These are phyloP conservation scores for Pulveroboletus sp. DNA, from an alignment of 768 basidiomycete species.

Conservation along the genomic window DNA sequence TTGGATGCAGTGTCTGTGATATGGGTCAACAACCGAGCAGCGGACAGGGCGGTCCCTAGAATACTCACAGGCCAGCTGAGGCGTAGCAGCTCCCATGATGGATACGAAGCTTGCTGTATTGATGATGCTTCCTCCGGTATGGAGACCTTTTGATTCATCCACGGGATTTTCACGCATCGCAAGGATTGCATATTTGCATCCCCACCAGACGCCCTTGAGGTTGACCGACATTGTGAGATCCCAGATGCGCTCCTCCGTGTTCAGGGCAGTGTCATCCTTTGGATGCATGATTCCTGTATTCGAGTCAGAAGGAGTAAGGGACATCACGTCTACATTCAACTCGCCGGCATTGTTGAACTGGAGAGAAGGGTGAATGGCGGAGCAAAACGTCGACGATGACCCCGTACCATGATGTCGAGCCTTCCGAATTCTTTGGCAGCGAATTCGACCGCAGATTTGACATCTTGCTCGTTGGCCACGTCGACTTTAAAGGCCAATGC, in stretches of 20 bases:
- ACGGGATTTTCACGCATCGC: conserved; percentile 93
- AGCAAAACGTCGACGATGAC: background rate
- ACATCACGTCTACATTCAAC: conserved; percentile 7
- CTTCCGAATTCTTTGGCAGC: conserved; percentile 88
- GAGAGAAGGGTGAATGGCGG: conserved; percentile 2
- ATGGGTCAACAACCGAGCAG: conserved; percentile 5
- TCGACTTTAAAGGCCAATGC: conserved; percentile 73
- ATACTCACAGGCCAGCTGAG: conserved; percentile 85
- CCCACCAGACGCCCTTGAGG: conserved; percentile 99
- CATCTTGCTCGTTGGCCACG: conserved; percentile 82
- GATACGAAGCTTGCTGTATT: conserved; percentile 99
- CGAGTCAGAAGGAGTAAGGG: background rate
- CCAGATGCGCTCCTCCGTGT: conserved; percentile 97
- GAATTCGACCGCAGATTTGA: conserved; percentile 75
- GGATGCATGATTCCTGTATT: conserved; percentile 93
- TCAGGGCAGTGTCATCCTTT: conserved; percentile 88
- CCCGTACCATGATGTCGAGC: conserved; percentile 85
- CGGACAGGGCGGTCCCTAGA: background rate
- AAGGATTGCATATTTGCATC: conserved; percentile 93
- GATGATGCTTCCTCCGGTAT: conserved; percentile 86
- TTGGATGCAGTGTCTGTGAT: conserved; percentile 88
- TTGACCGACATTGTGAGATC: conserved; percentile 91
- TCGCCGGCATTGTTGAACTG: conserved; percentile 92
- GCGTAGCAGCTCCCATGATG: conserved; percentile 91
- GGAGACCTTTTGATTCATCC: conserved; percentile 76